These are phyloP conservation scores for Phaeosphaeriaceae sp. DNA, from an alignment of 2,329 filamentous ascomycete species.

Conservation along the genomic window DNA sequence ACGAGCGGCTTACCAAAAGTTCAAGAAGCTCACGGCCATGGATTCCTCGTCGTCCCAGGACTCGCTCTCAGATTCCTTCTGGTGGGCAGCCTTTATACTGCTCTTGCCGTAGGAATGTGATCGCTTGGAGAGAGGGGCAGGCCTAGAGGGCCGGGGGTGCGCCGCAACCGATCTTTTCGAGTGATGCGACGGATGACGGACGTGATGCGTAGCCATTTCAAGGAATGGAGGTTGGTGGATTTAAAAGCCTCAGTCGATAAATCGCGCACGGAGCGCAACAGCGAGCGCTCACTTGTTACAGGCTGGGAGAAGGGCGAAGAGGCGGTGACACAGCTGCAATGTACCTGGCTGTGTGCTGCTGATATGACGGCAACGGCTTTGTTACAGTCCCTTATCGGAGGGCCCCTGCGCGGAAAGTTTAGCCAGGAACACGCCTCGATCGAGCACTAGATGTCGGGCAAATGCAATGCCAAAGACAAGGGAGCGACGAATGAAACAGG, in stretches of 20 bases:
- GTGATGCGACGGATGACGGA: constrained; percentile 41
- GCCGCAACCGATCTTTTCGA: constrained; percentile 45
- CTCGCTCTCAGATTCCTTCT: constrained; percentile 35
- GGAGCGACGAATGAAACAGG: constrained; percentile 2
- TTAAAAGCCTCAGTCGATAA: constrained; percentile 42
- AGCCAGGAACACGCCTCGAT: constrained; percentile 41
- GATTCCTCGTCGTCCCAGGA: constrained; percentile 53
- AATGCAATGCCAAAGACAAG: constrained; percentile 13
- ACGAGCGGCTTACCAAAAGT: constrained; percentile 56
- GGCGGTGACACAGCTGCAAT: constrained; percentile 48
- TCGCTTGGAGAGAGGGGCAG: constrained; percentile 44
- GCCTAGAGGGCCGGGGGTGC: constrained; percentile 44
- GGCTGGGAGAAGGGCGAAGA: constrained; percentile 37
- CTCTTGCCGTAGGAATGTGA: constrained; percentile 40
- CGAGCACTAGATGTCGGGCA: constrained; percentile 13
- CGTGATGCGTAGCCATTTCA: constrained; percentile 43
- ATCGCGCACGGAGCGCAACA: constrained; percentile 40
- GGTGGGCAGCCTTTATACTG: constrained; percentile 30
- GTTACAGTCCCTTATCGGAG: constrained; percentile 44
- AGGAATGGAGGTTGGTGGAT: constrained; percentile 44
- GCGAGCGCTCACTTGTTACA: constrained; percentile 30
- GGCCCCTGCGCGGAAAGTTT: constrained; percentile 39
- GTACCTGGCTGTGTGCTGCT: constrained; percentile 27
- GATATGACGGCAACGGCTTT: constrained; percentile 48
- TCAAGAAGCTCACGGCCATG: constrained; percentile 60